Evolutionary conservation across 2,329 filamentous ascomycete species (phyloP).

Genomic region (Clonostachys rosea): DNA sequence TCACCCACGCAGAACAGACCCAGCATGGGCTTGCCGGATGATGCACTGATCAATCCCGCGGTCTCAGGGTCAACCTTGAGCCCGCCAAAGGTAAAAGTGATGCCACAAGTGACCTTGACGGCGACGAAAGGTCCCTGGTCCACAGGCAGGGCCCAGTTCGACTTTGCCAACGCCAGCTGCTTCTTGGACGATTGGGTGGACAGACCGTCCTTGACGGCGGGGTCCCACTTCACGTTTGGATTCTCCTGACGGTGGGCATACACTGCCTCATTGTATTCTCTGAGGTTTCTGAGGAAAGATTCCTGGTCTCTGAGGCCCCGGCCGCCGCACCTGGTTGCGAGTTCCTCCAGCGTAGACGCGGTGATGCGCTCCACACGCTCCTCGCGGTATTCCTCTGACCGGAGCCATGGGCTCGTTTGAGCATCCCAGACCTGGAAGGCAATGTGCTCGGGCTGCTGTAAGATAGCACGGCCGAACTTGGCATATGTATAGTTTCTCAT

Average conservation of each 20-base stretch:
- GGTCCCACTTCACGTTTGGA: conserved; percentile 45
- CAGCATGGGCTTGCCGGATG: conserved; percentile 37
- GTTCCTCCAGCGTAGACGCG: conserved; percentile 45
- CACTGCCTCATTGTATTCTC: conserved; percentile 55
- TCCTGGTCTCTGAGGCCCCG: conserved; percentile 39
- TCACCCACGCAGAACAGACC: conserved; percentile 59
- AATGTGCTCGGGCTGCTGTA: conserved; percentile 50
- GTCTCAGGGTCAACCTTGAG: conserved; percentile 51
- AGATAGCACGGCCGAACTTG: conserved; percentile 57
- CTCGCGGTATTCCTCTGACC: conserved; percentile 57
- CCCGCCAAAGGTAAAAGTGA: conserved; percentile 67
- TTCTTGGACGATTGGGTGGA: conserved; percentile 49
- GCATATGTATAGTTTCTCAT: conserved; percentile 66
- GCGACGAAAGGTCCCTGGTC: conserved; percentile 54
- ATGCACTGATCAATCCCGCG: conserved; percentile 42
- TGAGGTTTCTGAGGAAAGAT: conserved; percentile 45
- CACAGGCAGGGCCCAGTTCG: conserved; percentile 62
- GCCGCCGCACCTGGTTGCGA: conserved; percentile 42
- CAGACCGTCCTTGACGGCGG: conserved; percentile 54
- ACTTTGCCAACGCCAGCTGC: conserved; percentile 47
- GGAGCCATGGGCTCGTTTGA: conserved; percentile 43
- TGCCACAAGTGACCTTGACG: conserved; percentile 59
- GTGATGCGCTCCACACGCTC: conserved; percentile 49
- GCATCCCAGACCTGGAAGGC: conserved; percentile 65
- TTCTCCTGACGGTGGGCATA: conserved; percentile 37